phyloP scores from a whole-genome alignment of 352 stramenopile species.

The Globisporangium recalcitrans region DNA sequence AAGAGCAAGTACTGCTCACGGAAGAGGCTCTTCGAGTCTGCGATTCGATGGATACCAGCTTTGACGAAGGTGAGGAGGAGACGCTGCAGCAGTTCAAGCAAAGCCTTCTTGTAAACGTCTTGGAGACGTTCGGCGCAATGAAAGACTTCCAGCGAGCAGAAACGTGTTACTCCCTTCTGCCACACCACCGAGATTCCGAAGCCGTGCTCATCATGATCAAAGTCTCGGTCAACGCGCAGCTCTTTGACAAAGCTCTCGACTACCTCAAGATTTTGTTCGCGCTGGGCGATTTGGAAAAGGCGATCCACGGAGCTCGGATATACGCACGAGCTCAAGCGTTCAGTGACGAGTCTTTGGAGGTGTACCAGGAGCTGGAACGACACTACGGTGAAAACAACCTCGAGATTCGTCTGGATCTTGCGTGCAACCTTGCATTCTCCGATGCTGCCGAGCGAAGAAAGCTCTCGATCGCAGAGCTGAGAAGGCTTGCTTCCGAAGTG shows the following conservation, averaged over 20 bases:
- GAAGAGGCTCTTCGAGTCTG: conserved; percentile 59
- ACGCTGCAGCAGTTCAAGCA: conserved; percentile 35
- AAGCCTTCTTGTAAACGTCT: conserved; percentile 35
- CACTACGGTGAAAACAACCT: conserved; percentile 52
- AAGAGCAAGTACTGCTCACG: conserved; percentile 36
- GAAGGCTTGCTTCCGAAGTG: conserved; percentile 24
- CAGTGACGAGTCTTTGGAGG: conserved; percentile 42
- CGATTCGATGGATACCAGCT: conserved; percentile 39
- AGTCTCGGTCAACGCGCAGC: conserved; percentile 40
- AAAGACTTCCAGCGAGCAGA: conserved; percentile 57
- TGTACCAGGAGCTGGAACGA: conserved; percentile 58
- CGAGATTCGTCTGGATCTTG: conserved; percentile 61
- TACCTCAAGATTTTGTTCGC: conserved; percentile 48
- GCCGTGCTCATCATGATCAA: conserved; percentile 51
- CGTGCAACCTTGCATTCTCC: conserved; percentile 45
- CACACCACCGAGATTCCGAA: conserved; percentile 24
- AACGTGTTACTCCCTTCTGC: conserved; percentile 48
- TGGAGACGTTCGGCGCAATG: conserved; percentile 40
- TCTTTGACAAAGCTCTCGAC: conserved; percentile 43
- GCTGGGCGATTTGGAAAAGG: conserved; percentile 37
- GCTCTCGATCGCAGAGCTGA: conserved; percentile 42
- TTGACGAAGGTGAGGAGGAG: conserved; percentile 23
- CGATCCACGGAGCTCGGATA: conserved; percentile 37
- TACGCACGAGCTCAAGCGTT: conserved; percentile 43
- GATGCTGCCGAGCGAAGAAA: conserved; percentile 18